phyloP scores from a whole-genome alignment of 441 rosid species.

The Metrosideros polymorpha region DNA sequence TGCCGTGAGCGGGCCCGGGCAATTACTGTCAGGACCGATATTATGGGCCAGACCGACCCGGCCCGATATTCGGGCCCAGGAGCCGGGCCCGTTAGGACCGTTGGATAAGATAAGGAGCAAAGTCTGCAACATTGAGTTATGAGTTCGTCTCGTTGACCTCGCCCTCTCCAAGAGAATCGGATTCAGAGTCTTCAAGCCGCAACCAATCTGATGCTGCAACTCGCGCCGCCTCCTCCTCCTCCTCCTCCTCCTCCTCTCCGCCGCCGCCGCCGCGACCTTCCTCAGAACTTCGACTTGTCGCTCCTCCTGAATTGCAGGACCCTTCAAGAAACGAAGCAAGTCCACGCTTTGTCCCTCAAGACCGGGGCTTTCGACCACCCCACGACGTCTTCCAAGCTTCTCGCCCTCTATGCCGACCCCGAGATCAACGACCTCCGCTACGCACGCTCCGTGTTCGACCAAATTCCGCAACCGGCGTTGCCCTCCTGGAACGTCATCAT shows the following conservation, averaged over 20 bases:
- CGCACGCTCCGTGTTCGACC: constrained; percentile 32
- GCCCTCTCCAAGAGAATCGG: too few species aligned
- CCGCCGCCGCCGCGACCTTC: neutral
- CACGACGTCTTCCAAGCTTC: constrained; percentile 27
- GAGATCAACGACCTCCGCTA: constrained; percentile 25
- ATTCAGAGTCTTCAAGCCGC: neutral
- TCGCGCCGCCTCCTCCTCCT: neutral
- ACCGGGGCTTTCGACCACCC: constrained; percentile 24
- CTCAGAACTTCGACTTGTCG: constrained; percentile 1
- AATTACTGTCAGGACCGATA: too few species aligned
- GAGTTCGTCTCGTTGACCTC: too few species aligned
- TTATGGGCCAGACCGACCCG: neutral
- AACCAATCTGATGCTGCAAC: neutral
- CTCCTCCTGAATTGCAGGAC: constrained; percentile 23
- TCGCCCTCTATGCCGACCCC: constrained; percentile 29
- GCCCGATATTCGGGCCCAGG: neutral
- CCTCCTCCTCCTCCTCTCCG: neutral
- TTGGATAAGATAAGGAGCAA: neutral
- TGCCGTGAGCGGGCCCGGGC: neutral
- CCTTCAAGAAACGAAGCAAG: constrained; percentile 22
- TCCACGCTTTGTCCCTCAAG: constrained; percentile 38
- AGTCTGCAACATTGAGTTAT: neutral
- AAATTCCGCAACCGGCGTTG: constrained; percentile 18
- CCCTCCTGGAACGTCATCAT: constrained; percentile 38
- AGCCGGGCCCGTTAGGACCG: neutral